Evolutionary conservation across 202 grass and related monocot genomes (phyloP), one percentile per base, ranked within the genome.

Genomic region (Bolboschoenoplectus hybrid): DNA sequence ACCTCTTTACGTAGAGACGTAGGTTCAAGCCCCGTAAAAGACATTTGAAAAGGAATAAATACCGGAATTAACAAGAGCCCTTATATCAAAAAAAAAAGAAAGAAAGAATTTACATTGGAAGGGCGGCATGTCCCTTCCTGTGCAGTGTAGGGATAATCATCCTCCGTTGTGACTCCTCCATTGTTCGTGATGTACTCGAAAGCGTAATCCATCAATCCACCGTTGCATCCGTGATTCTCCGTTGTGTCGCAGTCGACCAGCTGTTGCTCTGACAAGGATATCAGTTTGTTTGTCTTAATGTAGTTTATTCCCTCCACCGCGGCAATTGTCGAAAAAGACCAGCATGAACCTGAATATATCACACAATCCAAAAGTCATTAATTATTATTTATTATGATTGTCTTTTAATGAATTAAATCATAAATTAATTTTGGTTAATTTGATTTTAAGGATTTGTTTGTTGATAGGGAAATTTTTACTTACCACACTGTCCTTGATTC

Each of bases 271-370:
- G 91, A 96, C n/a, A 96, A 87, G 0, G 91, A 45, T 12, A 85
- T 81, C 7, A 96, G 89, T 47, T 91, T 87, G 20, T 91, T 87
- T 0, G 93, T 91, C 38, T 16, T 65, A 68, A 95, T 95, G 13
- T 85, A 86, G 66, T 96, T 96, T 83, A 96, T 89, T 7, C 93
- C 93, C 60, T 96, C 93, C 38, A 95, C 91, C 0, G 93, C 91
- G 0, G 76, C 91, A 82, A 88, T 83, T 17, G 91, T 86, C 12
- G 93, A 93, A 71, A 96, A 96, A 1, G 93, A 77, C 91, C 91
- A 96, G 88, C 93, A 95, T 64, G 91, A 89, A 40, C 86, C 67
- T 84, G 8, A 0, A 26, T 26, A 26, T 12, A 83, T 52, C 39
- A 40, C 32, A 82, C 11, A 82, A 64, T 49, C 36, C 13, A 60